phyloP scores from a whole-genome alignment of 2,329 filamentous ascomycete species.

The Aspergillus latus region DNA sequence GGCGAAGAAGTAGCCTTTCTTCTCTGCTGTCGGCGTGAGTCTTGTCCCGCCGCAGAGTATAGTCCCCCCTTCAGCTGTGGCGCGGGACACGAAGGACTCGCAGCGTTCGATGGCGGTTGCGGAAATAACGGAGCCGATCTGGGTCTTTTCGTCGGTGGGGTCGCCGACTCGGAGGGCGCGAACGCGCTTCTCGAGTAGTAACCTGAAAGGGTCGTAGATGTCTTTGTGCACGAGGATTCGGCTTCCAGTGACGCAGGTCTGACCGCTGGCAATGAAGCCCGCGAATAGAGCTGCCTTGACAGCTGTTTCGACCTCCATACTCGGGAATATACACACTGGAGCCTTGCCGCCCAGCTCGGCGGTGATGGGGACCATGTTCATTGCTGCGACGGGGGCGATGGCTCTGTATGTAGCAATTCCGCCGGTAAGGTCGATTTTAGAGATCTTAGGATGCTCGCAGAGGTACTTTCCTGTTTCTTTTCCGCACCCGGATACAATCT shows the following conservation, averaged over 20 bases:
- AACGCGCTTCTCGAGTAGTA: conserved; percentile 47
- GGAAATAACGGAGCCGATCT: conserved; percentile 66
- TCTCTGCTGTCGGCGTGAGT: conserved; percentile 46
- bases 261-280: conserved; percentile 55
- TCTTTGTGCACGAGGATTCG: conserved; percentile 53
- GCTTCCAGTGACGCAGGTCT: conserved; percentile 58
- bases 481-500: conserved; percentile 56
- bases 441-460: conserved; percentile 30
- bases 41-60: conserved; percentile 49
- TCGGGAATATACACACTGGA: conserved; percentile 35
- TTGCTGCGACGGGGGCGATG: conserved; percentile 33
- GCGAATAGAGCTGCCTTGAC: conserved; percentile 40
- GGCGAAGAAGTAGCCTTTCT: conserved; percentile 51
- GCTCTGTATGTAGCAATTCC: conserved; percentile 34
- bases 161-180: conserved; percentile 57
- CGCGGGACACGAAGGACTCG: conserved; percentile 18
- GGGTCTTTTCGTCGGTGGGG: conserved; percentile 56
- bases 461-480: conserved; percentile 43
- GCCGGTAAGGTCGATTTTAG: conserved; percentile 39
- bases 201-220: conserved; percentile 44
- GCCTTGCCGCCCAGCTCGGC: conserved; percentile 42
- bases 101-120: conserved; percentile 43
- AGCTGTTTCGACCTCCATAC: conserved; percentile 32
- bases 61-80: conserved; percentile 43
- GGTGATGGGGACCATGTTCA: conserved; percentile 35